phyloP scores from a whole-genome alignment of 2,329 filamentous ascomycete genomes.

The Scytalidium sp. region DNA sequence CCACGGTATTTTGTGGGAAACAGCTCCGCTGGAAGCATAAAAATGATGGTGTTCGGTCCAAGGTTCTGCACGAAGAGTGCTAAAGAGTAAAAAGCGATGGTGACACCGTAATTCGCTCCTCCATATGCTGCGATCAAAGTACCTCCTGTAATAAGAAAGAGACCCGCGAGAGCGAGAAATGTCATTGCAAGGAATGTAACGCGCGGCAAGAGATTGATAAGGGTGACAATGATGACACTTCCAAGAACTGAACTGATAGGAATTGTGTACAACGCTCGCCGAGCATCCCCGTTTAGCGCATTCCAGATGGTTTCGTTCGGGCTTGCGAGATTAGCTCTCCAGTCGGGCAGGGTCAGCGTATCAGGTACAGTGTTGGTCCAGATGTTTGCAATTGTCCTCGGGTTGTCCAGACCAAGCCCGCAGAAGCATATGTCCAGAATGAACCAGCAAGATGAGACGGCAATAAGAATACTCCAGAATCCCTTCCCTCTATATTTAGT shows the following conservation, averaged over 20 bases:
- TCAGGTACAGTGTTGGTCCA: too few relatives aligned
- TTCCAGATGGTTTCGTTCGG: constrained; percentile 6
- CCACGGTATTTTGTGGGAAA: constrained; percentile 63
- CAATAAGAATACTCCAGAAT: constrained; percentile 56
- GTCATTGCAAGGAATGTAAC: constrained; percentile 6
- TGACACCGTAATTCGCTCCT: too few relatives aligned
- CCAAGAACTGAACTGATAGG: constrained; percentile 10
- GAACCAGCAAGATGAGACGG: constrained; percentile 83
- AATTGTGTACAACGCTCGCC: constrained; percentile 16
- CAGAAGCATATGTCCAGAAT: constrained; percentile 64
- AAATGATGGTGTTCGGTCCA: neutral
- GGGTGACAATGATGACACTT: constrained; percentile 10
- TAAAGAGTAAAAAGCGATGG: too few relatives aligned
- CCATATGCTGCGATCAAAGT: too few relatives aligned
- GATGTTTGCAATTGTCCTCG: constrained; percentile 68
- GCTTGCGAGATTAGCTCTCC: constrained; percentile 9
- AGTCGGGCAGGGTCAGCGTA: too few relatives aligned
- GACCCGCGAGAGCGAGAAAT: constrained; percentile 37
- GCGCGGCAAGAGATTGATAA: constrained; percentile 12
- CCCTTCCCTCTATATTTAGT: too few relatives aligned
- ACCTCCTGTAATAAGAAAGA: constrained; percentile 42
- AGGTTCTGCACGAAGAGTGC: too few relatives aligned
- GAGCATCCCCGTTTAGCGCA: constrained; percentile 3
- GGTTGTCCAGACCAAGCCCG: constrained; percentile 70
- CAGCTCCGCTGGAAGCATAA: constrained; percentile 50